These are phyloP conservation scores for Cryptococcus sp. DNA, from an alignment of 1,284 basidiomycete genomes.

Conservation along the genomic window DNA sequence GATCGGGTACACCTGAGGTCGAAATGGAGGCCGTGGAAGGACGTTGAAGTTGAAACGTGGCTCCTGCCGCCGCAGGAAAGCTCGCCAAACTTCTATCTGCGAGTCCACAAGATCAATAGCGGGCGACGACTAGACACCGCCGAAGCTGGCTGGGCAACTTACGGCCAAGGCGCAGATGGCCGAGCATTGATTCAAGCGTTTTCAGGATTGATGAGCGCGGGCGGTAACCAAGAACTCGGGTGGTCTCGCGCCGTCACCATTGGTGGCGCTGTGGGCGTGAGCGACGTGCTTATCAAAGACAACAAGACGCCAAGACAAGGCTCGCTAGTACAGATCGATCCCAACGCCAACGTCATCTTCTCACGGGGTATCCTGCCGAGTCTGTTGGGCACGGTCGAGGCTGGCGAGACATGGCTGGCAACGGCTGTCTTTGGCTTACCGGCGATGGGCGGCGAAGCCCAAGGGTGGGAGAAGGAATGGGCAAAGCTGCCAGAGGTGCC, in stretches of 20 bases:
- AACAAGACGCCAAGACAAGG: conserved; percentile 42
- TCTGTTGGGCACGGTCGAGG: conserved; percentile 59
- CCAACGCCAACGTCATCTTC: conserved; percentile 71
- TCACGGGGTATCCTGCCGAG: conserved; percentile 69
- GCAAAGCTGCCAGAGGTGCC: conserved; percentile 39
- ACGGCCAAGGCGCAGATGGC: conserved; percentile 67
- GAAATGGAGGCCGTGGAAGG: conserved; percentile 73
- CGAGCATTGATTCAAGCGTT: conserved; percentile 59
- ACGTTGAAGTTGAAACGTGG: conserved; percentile 73
- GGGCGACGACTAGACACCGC: conserved; percentile 61
- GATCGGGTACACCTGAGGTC: conserved; percentile 61
- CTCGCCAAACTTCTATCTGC: conserved; percentile 67
- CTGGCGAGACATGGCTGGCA: conserved; percentile 62
- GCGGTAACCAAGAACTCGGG: conserved; percentile 40
- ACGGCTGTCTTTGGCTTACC: conserved; percentile 70
- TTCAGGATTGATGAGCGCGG: conserved; percentile 42
- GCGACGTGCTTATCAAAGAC: conserved; percentile 55
- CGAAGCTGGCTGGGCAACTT: conserved; percentile 71
- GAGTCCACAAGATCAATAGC: conserved; percentile 66
- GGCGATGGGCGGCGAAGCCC: conserved; percentile 32
- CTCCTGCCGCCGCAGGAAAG: conserved; percentile 64
- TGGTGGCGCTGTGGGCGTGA: conserved; percentile 66
- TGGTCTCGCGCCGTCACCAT: conserved; percentile 61
- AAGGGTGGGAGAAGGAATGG: conserved; percentile 41
- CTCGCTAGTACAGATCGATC: conserved; percentile 65